Conservation (phyloP, 441 rosid genomes). For the Cnidoscolus chayamansa region DNA sequence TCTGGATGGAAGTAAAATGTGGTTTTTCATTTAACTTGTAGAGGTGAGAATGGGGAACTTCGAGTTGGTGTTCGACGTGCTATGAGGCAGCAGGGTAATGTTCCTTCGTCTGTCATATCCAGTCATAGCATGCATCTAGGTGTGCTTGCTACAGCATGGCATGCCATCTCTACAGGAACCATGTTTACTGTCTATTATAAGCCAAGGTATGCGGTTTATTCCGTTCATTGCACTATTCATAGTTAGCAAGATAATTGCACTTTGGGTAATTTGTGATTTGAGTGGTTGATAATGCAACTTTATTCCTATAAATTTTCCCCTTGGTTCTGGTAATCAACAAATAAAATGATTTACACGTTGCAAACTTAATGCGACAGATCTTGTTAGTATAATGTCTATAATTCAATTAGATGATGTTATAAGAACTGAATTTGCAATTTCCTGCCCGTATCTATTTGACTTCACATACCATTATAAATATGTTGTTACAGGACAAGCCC, state of each 20-base stretch:
- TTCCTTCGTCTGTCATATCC: constrained; percentile 94
- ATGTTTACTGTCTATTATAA: constrained; percentile 95
- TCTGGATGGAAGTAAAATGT: background rate
- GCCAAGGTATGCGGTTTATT: constrained; percentile 58
- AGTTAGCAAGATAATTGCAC: background rate
- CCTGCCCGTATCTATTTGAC: background rate
- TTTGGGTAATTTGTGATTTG: background rate
- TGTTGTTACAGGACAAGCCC: constrained; percentile 79
- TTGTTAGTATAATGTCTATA: background rate
- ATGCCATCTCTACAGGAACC: constrained; percentile 73
- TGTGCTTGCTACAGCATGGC: constrained; percentile 98
- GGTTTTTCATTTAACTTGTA: constrained; percentile 22
- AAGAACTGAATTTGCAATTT: background rate
- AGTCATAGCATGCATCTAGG: constrained; percentile 99
- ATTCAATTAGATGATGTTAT: background rate
- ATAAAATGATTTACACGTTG: background rate
- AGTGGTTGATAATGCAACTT: background rate
- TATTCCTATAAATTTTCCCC: background rate
- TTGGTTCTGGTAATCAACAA: background rate
- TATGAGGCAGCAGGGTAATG: constrained; percentile 87
- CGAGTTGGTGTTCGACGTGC: constrained; percentile 98
- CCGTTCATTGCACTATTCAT: background rate
- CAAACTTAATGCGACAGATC: background rate
- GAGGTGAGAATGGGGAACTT: constrained; percentile 95
- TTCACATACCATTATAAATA: background rate